A percentile compares a stretch with the other conserved stretches of the same genome.
Evolutionary conservation across 768 basidiomycete species (phyloP).

Genomic region (Pisolithus albus): DNA sequence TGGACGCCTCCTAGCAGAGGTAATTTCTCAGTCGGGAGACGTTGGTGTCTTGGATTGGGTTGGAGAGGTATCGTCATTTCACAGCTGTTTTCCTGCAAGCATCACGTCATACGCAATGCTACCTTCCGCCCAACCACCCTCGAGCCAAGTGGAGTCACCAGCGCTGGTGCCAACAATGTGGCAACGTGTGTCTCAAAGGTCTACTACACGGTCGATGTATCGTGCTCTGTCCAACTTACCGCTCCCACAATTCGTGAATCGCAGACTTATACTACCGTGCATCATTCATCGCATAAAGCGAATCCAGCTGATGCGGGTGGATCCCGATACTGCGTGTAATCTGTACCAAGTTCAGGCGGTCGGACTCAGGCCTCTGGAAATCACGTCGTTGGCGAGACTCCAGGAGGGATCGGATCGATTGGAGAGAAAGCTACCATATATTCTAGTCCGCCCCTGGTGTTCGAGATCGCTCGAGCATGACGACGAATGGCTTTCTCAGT

Average conservation of each 20-base stretch:
- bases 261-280: neutral
- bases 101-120: neutral
- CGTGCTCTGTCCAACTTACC: neutral
- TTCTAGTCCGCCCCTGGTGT: neutral
- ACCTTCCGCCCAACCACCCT: too few species aligned
- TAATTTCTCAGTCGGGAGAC: constrained; percentile 1
- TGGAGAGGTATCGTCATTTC: constrained; percentile 3
- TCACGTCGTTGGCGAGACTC: neutral
- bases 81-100: constrained; percentile 2
- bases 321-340: neutral
- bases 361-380: neutral
- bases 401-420: neutral
- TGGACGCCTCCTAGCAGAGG: constrained; percentile 3
- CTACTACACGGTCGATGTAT: too few species aligned
- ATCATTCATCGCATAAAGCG: neutral
- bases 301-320: too few species aligned
- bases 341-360: neutral
- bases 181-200: too few species aligned
- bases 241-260: neutral
- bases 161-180: too few species aligned
- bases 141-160: too few species aligned
- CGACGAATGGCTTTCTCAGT: neutral
- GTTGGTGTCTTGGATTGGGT: constrained; percentile 9
- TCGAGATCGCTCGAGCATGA: neutral
- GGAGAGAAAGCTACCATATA: neutral